Base-by-base conservation (phyloP, 768 basidiomycete species). In the Suillus luteus region DNA sequence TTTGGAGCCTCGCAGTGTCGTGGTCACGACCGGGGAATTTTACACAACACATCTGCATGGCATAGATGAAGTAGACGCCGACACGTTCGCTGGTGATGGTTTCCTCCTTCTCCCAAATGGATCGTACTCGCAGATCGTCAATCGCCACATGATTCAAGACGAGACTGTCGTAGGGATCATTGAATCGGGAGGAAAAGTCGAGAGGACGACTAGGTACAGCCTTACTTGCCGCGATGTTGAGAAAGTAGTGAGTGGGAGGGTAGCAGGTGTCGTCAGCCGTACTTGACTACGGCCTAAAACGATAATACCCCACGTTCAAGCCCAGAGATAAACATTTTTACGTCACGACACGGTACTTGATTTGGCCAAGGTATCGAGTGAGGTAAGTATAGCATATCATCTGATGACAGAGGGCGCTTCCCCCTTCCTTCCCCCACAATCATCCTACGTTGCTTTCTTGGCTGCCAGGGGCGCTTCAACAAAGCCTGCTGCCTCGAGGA, bases 171-270 rank as follows among this genome's bases (percentile, higher is more conserved):
- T 76, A 59, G 74, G 76, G 48, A 75, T 77, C 11, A 72, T 89
- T 57, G 58, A 69, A 46, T 72, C 76, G 17, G 88, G 87, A n/a
- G 85, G 84, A 9, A 72, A 73, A 35, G 74, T 95, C 62, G 71
- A 73, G 66, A 82, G 95, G 65, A 77, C 78, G 19, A 81, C 81
- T 44, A 78, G 95, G 72, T 86, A 91, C 60, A 96, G 93, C 76
- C 74, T 96, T 71, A 96, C 95, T 1, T 96, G 92, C 72, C 82
- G 95, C 60, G 91, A 91, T 70, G 90, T 95, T 3, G 83, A 81
- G 62, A 90, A 85, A 70, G 88, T 93, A 27, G 64, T 61, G 19
- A 35, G 60, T 44, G 54, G 57, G 33, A 62, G 22, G 57, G 38
- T 41, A 1, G 17, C n/a, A 27, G 24, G 57, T 19, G 24, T 41